Evolutionary conservation across 106 monocot genomes (phyloP).

Genomic region (Narthecium ossifragum): DNA sequence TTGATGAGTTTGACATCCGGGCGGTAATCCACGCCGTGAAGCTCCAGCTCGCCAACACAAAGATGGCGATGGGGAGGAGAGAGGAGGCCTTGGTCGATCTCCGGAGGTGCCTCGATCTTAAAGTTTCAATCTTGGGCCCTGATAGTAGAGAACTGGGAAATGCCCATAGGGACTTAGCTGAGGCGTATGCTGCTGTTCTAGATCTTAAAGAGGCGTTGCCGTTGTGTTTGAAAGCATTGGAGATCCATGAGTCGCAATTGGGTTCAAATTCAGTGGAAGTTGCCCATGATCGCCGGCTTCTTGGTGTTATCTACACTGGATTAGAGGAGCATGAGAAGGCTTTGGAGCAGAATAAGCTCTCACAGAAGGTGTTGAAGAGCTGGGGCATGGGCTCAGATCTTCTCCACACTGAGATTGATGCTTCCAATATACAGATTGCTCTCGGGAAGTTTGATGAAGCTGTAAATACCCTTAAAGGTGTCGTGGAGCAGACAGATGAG

Average conservation of each 20-base stretch:
- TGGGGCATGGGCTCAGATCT: conserved; percentile 48
- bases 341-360: conserved; percentile 61
- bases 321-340: conserved; percentile 63
- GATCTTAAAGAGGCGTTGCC: conserved; percentile 60
- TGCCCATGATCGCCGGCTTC: conserved; percentile 44
- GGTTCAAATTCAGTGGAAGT: conserved; percentile 67
- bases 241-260: conserved; percentile 30
- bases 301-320: conserved; percentile 58
- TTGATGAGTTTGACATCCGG: conserved; percentile 24
- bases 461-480: conserved; percentile 32
- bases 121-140: conserved; percentile 36
- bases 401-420: conserved; percentile 51
- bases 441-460: conserved; percentile 73
- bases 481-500: conserved; percentile 40
- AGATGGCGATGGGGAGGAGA: conserved; percentile 54
- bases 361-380: conserved; percentile 31
- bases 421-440: conserved; percentile 57
- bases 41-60: conserved; percentile 57
- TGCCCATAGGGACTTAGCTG: conserved; percentile 50
- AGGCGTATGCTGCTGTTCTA: conserved; percentile 55
- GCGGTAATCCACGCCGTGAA: conserved; percentile 37
- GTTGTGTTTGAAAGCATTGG: conserved; percentile 53
- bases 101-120: conserved; percentile 47
- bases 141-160: conserved; percentile 35
- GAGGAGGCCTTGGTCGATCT: conserved; percentile 59